A percentile compares a stretch with the other conserved stretches of the same genome.
Conservation (phyloP, 441 rosid genomes). For the Daphne laureola region DNA sequence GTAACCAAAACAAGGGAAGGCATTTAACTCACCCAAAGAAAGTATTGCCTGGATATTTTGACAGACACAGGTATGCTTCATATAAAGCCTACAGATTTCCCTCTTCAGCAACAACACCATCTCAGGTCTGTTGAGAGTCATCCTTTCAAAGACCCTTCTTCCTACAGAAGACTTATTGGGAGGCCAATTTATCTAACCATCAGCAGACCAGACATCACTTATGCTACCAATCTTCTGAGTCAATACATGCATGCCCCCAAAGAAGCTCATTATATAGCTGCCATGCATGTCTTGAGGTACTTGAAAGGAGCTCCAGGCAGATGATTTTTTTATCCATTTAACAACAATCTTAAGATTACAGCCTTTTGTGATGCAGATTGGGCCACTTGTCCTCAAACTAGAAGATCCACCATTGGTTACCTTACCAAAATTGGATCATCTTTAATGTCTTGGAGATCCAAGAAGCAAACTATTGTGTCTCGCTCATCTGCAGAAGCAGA, state of each 20-base stretch:
- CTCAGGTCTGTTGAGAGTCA: not conserved
- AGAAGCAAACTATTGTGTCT: not conserved
- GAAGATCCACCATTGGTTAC: not conserved
- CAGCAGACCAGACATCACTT: not conserved
- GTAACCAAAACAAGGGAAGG: too few species aligned
- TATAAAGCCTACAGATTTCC: not conserved
- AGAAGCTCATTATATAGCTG: not conserved
- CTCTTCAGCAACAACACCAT: not conserved
- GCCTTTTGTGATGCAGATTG: conserved; percentile 1
- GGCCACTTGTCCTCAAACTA: not conserved
- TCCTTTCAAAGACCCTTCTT: not conserved
- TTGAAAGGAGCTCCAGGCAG: not conserved
- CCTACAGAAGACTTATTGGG: not conserved
- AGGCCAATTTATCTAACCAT: not conserved
- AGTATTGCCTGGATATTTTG: not conserved
- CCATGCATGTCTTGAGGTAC: not conserved
- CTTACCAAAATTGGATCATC: not conserved
- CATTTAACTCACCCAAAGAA: not conserved
- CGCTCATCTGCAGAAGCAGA: not conserved
- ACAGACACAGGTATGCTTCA: not conserved
- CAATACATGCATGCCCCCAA: not conserved
- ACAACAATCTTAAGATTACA: not conserved
- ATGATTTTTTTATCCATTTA: not conserved
- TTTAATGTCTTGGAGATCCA: conserved; percentile 1
- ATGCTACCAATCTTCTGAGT: not conserved